These are phyloP conservation scores for Triticum monococcum DNA, from an alignment of 176 grass and related monocot species.

Conservation along the genomic window DNA sequence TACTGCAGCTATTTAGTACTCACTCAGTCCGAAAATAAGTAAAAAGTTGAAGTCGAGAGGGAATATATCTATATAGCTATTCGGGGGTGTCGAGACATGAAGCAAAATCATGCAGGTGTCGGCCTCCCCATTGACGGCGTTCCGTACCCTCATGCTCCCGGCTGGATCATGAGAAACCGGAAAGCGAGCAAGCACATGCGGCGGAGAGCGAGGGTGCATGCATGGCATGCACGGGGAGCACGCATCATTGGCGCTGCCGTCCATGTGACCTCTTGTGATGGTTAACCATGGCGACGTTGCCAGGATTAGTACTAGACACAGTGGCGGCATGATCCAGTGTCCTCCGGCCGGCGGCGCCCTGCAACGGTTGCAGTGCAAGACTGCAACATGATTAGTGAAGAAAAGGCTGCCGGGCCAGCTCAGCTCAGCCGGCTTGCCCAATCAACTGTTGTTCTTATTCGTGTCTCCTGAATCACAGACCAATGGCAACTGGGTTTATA, in stretches of 20 bases:
- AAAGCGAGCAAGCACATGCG: constrained; percentile 22
- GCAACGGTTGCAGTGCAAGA: too few relatives aligned
- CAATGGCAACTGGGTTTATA: not conserved
- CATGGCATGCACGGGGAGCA: not conserved
- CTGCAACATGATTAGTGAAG: too few relatives aligned
- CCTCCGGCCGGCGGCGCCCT: not conserved
- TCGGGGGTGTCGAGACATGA: too few relatives aligned
- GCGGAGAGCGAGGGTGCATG: not conserved
- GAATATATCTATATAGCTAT: too few relatives aligned
- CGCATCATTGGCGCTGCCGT: not conserved
- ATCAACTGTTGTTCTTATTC: not conserved
- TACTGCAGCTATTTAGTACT: too few relatives aligned
- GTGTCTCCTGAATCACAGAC: not conserved
- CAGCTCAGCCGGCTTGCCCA: not conserved
- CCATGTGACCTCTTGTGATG: not conserved
- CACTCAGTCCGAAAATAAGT: too few relatives aligned
- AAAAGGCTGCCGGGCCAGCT: not conserved
- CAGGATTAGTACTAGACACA: not conserved
- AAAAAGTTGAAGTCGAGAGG: too few relatives aligned
- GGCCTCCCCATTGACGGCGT: not conserved
- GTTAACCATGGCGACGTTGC: not conserved
- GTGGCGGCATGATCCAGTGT: not conserved
- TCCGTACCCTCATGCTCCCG: not conserved
- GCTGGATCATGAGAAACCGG: not conserved
- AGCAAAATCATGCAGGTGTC: not conserved